Conservation (phyloP, 2,329 filamentous ascomycete genomes). For the Trichothecium roseum region DNA sequence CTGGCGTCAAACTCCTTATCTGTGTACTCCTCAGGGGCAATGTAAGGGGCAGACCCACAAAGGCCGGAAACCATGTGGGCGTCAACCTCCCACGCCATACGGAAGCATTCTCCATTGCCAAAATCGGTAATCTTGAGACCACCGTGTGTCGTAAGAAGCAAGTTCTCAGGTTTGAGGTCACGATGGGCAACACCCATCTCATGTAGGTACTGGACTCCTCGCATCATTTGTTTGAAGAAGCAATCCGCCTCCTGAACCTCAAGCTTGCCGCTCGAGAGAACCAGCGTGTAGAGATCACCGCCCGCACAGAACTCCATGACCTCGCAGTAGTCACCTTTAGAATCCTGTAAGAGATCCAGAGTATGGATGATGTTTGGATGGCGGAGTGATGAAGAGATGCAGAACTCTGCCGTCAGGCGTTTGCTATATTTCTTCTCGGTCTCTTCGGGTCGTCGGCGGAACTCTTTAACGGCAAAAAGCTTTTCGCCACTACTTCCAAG, state of each 20-base stretch:
- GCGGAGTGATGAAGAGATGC: constrained; percentile 91
- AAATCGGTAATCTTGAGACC: constrained; percentile 97
- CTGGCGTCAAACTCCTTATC: constrained; percentile 94
- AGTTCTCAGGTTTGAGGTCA: constrained; percentile 92
- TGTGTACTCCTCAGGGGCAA: constrained; percentile 90
- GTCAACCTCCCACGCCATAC: constrained; percentile 98
- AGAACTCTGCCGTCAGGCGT: constrained; percentile 92
- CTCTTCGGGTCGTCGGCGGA: constrained; percentile 86
- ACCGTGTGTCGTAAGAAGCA: constrained; percentile 85
- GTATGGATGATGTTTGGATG: constrained; percentile 99
- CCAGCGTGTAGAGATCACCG: constrained; percentile 87
- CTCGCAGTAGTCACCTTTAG: constrained; percentile 96
- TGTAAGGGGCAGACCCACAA: constrained; percentile 94
- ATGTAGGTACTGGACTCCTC: constrained; percentile 96
- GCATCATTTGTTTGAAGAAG: constrained; percentile 99
- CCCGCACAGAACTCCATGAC: constrained; percentile 99
- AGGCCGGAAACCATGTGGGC: constrained; percentile 96
- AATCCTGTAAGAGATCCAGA: constrained; percentile 85
- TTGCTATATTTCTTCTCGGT: constrained; percentile 98
- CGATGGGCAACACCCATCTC: constrained; percentile 98
- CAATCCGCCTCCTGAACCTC: constrained; percentile 91
- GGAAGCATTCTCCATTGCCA: constrained; percentile 97
- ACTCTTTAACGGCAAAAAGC: constrained; percentile 96
- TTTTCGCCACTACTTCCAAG: constrained; percentile 76
- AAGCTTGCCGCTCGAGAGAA: constrained; percentile 83